phyloP scores from a whole-genome alignment of 176 grass and related monocot species.

The Cenchrus americanus region DNA sequence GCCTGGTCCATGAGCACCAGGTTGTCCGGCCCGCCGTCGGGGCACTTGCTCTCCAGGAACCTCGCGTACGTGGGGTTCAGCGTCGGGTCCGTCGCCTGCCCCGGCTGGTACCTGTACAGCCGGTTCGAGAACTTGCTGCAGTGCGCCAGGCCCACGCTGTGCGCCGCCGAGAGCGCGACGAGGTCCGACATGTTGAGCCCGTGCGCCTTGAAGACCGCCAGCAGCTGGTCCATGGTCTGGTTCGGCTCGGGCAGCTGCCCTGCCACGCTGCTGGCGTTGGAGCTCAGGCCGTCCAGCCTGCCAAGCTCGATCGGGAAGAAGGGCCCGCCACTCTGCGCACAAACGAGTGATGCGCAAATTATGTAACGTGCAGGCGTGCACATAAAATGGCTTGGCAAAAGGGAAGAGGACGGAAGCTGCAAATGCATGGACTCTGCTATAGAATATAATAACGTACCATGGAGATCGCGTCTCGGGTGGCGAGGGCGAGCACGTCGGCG shows the following conservation, averaged over 20 bases:
- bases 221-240: slow-evolving; percentile 51
- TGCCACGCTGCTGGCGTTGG: slow-evolving; percentile 52
- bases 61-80: slow-evolving; percentile 60
- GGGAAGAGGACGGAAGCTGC: too few species aligned
- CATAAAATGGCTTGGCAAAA: too few species aligned
- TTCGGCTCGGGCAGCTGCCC: slow-evolving; percentile 54
- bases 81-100: slow-evolving; percentile 46
- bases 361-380: too few species aligned
- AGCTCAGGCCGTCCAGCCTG: slow-evolving; percentile 71
- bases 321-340: slow-evolving; percentile 65
- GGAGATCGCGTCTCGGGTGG: slow-evolving; percentile 64
- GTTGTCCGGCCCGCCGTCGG: slow-evolving; percentile 33
- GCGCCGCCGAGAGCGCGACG: slow-evolving; percentile 76
- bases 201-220: slow-evolving; percentile 50
- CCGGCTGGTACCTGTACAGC: slow-evolving; percentile 44
- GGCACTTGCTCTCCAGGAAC: slow-evolving; percentile 56
- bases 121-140: slow-evolving; percentile 63
- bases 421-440: too few species aligned
- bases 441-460: slow-evolving; percentile 34
- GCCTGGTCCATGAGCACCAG: slow-evolving; percentile 70
- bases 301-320: slow-evolving; percentile 75
- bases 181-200: slow-evolving; percentile 61
- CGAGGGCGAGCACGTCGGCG: slow-evolving; percentile 83
- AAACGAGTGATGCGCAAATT: too few species aligned
- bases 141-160: slow-evolving; percentile 76